Percentiles rank a stretch among this genome's conserved stretches.
Conservation (phyloP, 768 basidiomycete genomes). For the Hericium erinaceus region DNA sequence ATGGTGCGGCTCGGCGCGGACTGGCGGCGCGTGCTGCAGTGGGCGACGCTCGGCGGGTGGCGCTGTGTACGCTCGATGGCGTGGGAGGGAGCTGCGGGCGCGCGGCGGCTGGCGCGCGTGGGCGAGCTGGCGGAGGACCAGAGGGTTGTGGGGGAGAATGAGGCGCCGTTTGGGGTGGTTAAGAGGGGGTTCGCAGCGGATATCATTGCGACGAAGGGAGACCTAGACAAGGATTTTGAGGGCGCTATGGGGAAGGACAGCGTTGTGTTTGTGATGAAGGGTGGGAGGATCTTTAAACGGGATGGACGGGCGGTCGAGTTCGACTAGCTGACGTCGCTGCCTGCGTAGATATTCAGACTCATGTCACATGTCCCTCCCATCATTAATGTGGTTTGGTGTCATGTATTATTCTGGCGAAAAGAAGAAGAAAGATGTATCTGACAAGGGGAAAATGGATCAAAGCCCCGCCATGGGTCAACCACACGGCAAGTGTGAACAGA, state of each 20-base stretch:
- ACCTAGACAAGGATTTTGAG: constrained; percentile 30
- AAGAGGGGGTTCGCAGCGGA: constrained; percentile 48
- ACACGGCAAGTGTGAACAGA: too few relatives aligned
- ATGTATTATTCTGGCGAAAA: too few relatives aligned
- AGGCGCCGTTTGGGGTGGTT: constrained; percentile 46
- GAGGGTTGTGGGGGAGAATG: constrained; percentile 33
- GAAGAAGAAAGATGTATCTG: too few relatives aligned
- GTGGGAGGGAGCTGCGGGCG: constrained; percentile 31
- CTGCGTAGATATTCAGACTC: too few relatives aligned
- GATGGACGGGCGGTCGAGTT: constrained; percentile 18
- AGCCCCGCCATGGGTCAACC: too few relatives aligned
- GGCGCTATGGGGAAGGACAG: constrained; percentile 36
- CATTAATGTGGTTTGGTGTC: too few relatives aligned
- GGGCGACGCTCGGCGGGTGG: constrained; percentile 55
- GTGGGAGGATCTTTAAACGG: constrained; percentile 36
- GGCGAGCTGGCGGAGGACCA: constrained; percentile 19
- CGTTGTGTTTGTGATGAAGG: constrained; percentile 53
- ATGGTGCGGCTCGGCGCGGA: constrained; percentile 49
- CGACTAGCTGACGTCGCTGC: too few relatives aligned
- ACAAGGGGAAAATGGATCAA: too few relatives aligned
- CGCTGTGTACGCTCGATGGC: constrained; percentile 37
- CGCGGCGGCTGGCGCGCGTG: constrained; percentile 19
- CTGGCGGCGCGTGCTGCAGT: constrained; percentile 43
- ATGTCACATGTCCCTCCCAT: too few relatives aligned
- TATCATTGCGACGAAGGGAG: constrained; percentile 29